Base-by-base conservation (phyloP, 2,329 filamentous ascomycete species). In the Fusarium acutatum region DNA sequence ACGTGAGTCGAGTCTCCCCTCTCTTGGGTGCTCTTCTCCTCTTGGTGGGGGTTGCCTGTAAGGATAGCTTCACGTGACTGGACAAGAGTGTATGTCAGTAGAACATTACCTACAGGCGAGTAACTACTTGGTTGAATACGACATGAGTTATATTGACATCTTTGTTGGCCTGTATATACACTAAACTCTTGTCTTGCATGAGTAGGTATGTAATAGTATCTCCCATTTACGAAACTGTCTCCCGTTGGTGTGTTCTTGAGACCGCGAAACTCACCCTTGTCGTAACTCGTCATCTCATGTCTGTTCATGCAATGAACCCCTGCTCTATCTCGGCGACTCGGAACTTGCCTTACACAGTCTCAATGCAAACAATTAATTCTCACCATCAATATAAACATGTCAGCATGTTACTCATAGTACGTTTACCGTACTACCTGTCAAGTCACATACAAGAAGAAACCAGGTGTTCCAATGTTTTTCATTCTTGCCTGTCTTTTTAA, bases 21-120 rank as follows among this genome's bases (percentile, higher is more conserved):
- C 60, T 65, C 47, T 41, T 54, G 32, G 41, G n/a, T 44, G 26
- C 60, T 38, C 43, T 69, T 74, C 56, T 41, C 43, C 40, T 74
- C 75, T 73, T 75, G 64, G 68, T 80, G 80, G 79, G 80, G 80
- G 65, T 72, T 80, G 76, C 75, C 78, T 61, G 76, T 77, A 75
- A 78, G 78, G 30, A 80, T 78, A 34, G 49, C 43, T 66, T 69
- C 80, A 82, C 80, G 80, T 82, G 80, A 82, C 75, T 65, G 40
- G 41, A 28, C 30, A 60, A 60, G 40, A 30, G 71, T 75, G 72
- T 74, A 65, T 70, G 72, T 76, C 66, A 77, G 63, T 58, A 40
- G 44, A 20, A 24, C 57, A 59, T 54, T 20, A 34, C 30, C 46
- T 49, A 44, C 17, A 47, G 44, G 26, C 6, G 22, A 24, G 15